Conservation (phyloP, 2,329 filamentous ascomycete species). For the Lasiodiplodia sp. region DNA sequence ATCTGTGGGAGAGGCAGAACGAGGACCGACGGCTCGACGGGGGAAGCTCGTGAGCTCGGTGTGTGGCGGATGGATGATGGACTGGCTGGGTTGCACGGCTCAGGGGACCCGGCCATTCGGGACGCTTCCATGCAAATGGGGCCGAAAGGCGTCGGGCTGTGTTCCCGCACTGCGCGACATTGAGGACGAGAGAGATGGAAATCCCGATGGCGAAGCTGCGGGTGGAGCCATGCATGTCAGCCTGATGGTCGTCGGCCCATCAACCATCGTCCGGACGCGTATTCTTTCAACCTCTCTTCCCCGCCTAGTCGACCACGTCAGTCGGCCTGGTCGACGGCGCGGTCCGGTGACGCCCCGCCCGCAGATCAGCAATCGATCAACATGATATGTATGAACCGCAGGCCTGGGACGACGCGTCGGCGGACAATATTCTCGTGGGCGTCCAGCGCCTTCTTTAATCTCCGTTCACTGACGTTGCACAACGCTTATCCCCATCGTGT, state of each 20-base stretch:
- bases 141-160: not conserved
- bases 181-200: not conserved
- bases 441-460: constrained; percentile 18
- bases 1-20: not conserved
- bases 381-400: constrained; percentile 6
- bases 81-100: not conserved
- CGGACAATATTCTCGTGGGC: constrained; percentile 16
- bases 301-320: not conserved
- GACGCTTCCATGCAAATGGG: constrained; percentile 16
- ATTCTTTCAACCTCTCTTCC: not conserved
- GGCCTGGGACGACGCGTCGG: not conserved
- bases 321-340: not conserved
- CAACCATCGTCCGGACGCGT: not conserved
- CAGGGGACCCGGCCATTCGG: constrained; percentile 20
- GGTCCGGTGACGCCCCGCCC: not conserved
- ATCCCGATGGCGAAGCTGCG: constrained; percentile 3
- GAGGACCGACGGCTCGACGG: not conserved
- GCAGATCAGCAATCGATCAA: not conserved
- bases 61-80: not conserved
- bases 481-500: no score
- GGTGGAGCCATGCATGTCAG: constrained; percentile 13
- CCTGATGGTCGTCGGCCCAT: not conserved
- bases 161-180: not conserved
- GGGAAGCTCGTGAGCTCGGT: not conserved
- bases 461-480: constrained; percentile 8